Evolutionary conservation across 2,329 filamentous ascomycete genomes (phyloP), one percentile per base, ranked within the genome.

Genomic region (Hymenoscyphus infarciens): DNA sequence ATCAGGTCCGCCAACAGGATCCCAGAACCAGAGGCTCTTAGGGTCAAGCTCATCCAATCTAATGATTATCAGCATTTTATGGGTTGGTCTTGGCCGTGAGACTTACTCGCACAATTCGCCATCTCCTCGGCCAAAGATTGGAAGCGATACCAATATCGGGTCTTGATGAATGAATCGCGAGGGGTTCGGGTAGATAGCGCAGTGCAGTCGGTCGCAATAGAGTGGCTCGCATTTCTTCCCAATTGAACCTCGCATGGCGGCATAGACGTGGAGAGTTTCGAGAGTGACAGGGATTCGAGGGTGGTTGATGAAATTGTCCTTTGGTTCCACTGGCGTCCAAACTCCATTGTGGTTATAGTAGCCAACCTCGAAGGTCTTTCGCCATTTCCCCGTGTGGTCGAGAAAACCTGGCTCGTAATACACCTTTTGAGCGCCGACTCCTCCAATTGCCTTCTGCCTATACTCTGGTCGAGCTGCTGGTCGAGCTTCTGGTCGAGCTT

Each of bases 251-350:
- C 61, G 61, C 65, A 68, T 64, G 19, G 56, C 33, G 22, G 66
- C 60, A 60, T 71, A 66, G 11, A 66, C 56, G 49, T 61, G 64
- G 2, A 71, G 38, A 60, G 66, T 67, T 25, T 62, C 66, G 11
- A 64, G 54, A 10, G 69, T 69, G 1, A 71, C 52, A 15, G 64
- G n/a, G 0, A 70, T 35, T 19, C 69, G 62, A 13, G 65, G 64
- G 38, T 60, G 56, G n/a, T 22, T 10, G 1, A 59, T 13, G 19
- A 56, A 52, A 16, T 56, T 49, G 54, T 62, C 60, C 8, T 33
- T 49, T 52, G 45, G 45, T 52, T 52, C 45, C 45, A 52, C 45
- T 5, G 45, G 31, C 10, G 27, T 52, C 33, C 57, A 33, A 29
- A 59, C 39, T 25, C 45, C 45, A 13, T 52, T 52, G 45, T 22